Evolutionary conservation across 306 rosid species (phyloP).

Genomic region (Gastrolobium bilobum): DNA sequence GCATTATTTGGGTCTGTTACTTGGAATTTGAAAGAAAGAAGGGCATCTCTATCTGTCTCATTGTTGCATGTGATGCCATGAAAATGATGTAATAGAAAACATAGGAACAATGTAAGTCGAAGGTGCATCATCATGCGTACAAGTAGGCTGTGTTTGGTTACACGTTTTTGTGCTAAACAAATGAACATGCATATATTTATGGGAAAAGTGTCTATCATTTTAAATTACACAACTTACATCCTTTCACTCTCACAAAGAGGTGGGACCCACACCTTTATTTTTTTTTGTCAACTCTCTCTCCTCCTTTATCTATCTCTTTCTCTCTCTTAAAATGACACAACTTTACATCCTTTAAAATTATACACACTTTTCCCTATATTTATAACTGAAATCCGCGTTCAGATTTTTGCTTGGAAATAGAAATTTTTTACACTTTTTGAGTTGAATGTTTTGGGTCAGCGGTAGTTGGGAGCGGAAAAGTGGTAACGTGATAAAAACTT

Average conservation of each 20-base stretch:
- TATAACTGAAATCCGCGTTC: not conserved
- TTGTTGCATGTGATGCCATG: conserved; percentile 12
- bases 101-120: conserved; percentile 8
- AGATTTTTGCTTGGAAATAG: not conserved
- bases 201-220: no score
- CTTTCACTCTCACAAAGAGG: no score
- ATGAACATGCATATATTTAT: conserved; percentile 3
- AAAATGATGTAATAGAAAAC: conserved; percentile 27
- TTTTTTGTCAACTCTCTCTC: no score
- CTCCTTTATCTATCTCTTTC: no score
- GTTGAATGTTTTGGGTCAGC: not conserved
- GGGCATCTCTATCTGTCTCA: conserved; percentile 41
- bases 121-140: not conserved
- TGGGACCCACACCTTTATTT: no score
- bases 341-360: no score
- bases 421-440: no score
- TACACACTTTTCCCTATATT: no score
- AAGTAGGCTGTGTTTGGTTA: not conserved
- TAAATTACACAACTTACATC: no score
- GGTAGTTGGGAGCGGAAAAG: not conserved
- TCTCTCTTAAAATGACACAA: no score
- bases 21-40: conserved; percentile 50
- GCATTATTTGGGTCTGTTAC: conserved; percentile 46
- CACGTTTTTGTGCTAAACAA: not conserved
- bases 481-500: not conserved